Percentiles rank a stretch among this genome's conserved stretches.
Conservation (phyloP, 2,329 filamentous ascomycete genomes). For the Exophiala phaeomuriformis region DNA sequence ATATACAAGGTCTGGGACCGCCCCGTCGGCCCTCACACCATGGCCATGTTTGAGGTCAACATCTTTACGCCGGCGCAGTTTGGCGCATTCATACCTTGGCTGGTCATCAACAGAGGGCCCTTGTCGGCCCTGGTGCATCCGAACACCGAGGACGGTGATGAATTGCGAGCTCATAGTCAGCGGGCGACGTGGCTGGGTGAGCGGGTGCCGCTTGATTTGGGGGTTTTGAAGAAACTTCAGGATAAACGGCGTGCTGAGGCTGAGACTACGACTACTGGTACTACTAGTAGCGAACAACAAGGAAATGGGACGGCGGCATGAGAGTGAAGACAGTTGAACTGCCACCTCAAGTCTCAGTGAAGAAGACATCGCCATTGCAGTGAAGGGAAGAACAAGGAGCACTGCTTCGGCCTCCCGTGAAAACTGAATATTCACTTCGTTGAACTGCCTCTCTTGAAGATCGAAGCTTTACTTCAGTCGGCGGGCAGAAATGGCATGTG, state of each 20-base stretch:
- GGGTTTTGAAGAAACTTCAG: conserved; percentile 30
- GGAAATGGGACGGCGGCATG: no score
- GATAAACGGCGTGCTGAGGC: conserved; percentile 2
- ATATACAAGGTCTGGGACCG: conserved; percentile 71
- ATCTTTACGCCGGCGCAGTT: conserved; percentile 79
- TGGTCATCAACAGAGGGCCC: conserved; percentile 72
- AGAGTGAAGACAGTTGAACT: no score
- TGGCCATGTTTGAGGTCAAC: conserved; percentile 91
- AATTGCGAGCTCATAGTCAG: conserved; percentile 41
- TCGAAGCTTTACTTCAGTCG: no score
- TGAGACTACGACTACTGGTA: not conserved
- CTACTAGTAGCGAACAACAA: no score
- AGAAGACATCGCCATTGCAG: no score
- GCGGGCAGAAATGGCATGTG: no score
- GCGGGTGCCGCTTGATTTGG: conserved; percentile 39
- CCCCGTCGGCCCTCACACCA: conserved; percentile 72
- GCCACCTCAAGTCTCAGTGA: no score
- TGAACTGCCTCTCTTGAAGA: no score
- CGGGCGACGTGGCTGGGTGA: conserved; percentile 42
- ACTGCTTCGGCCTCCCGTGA: no score
- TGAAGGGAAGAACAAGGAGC: no score
- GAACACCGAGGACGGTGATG: conserved; percentile 58
- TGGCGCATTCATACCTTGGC: conserved; percentile 79
- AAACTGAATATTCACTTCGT: no score
- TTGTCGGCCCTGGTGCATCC: conserved; percentile 75